A percentile compares a stretch with the other conserved stretches of the same genome.
phyloP scores from a whole-genome alignment of 495 filamentous ascomycete species.

The Pyrenopolyporus hunteri region DNA sequence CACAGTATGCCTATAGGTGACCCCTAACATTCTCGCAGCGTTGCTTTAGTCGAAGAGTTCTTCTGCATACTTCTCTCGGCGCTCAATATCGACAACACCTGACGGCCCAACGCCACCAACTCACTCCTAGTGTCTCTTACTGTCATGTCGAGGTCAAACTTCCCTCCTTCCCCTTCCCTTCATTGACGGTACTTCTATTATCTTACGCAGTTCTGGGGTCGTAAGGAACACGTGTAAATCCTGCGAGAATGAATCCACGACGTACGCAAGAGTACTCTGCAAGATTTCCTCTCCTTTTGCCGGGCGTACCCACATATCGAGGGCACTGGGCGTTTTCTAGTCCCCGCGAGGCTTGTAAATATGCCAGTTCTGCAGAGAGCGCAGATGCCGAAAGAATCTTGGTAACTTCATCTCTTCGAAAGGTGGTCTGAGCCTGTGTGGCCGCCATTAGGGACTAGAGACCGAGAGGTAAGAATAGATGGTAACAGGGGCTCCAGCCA shows the following conservation, averaged over 20 bases:
- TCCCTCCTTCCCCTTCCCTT: slow-evolving; percentile 42
- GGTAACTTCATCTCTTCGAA: slow-evolving; percentile 39
- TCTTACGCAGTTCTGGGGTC: slow-evolving; percentile 15
- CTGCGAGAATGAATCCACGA: slow-evolving; percentile 59
- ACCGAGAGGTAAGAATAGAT: neutral
- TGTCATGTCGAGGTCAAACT: slow-evolving; percentile 69
- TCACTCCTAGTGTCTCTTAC: slow-evolving; percentile 63
- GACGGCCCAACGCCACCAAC: slow-evolving; percentile 66
- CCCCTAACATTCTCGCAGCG: no score
- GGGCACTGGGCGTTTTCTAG: slow-evolving; percentile 46
- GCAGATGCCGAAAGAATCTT: slow-evolving; percentile 56
- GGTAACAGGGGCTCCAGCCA: neutral
- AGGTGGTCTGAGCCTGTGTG: slow-evolving; percentile 74
- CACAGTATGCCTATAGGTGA: no score
- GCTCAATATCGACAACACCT: slow-evolving; percentile 64
- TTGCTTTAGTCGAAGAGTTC: neutral
- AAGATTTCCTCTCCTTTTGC: slow-evolving; percentile 57
- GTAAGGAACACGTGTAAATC: slow-evolving; percentile 34
- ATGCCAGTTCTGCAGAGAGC: slow-evolving; percentile 59
- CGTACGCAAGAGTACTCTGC: slow-evolving; percentile 61
- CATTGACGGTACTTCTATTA: neutral
- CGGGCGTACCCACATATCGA: slow-evolving; percentile 74
- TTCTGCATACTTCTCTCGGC: slow-evolving; percentile 40
- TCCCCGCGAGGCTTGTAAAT: slow-evolving; percentile 62
- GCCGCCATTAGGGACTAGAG: slow-evolving; percentile 80